Evolutionary conservation across 2,329 filamentous ascomycete genomes (phyloP), one percentile per base, ranked within the genome.

Genomic region (Lasiodiplodia theobromae): DNA sequence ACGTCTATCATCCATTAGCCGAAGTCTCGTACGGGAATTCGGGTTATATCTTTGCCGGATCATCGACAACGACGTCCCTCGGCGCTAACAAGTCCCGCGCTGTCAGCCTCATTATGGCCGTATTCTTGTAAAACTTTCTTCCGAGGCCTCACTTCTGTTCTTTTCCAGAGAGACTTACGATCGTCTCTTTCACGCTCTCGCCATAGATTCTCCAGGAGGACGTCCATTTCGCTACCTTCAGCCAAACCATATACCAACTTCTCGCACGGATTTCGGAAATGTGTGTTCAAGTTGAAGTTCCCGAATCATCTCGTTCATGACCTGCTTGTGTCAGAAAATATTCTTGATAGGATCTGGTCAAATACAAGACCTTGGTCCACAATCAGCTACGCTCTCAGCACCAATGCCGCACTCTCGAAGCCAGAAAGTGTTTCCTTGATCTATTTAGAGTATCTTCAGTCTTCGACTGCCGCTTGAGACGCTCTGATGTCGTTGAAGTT

Each of bases 361-460:
- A 78, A 75, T 18, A 52, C 68, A 18, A 72, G 38, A 53, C 78
- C 74, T 52, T 21, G 34, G 23, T 16, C 31, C 16, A 53, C 57
- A 38, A 80, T 65, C 8, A 77, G 77, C 62, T 78, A 70, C 25
- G 74, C 68, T 5, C 73, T 76, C 0, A 79, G 70, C 3, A 77
- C 72, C 3, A 77, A 40, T 0, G 76, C 75, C 2, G 72, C 74
- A n/a, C 75, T 66, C 63, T 79, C 77, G 3, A 79, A 65, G 3
- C 76, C 77, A 12, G 76, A 76, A 73, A 75, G 75, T 21, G 53
- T 28, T 34, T 18, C 5, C n/a, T 60, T n/a, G 2, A 14, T 38
- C 31, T 34, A 34, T 34, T 34, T 10, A 34, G 31, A 0, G 31
- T 34, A 8, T 34, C 31, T 7, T 34, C 31, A 10, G 10, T 34